Evolutionary conservation across 2,329 filamentous ascomycete species (phyloP).

Genomic region (Xylaria sp.): DNA sequence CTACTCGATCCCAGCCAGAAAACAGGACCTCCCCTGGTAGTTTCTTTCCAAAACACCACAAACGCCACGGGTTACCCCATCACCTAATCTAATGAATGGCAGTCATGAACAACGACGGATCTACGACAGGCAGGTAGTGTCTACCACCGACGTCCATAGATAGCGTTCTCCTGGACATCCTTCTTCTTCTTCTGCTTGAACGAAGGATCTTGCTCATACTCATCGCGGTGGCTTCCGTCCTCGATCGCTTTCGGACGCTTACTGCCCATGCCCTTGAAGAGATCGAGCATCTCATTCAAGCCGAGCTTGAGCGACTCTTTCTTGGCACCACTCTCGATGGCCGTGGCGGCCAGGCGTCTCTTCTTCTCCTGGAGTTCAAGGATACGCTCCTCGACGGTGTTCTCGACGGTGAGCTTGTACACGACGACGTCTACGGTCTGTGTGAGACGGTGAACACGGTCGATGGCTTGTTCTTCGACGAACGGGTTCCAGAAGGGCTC

Average conservation of each 20-base stretch:
- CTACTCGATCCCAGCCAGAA: not conserved
- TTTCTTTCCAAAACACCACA: constrained; percentile 5
- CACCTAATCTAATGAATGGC: not conserved
- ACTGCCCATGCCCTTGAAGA: constrained; percentile 66
- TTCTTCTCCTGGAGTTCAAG: constrained; percentile 93
- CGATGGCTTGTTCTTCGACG: constrained; percentile 97
- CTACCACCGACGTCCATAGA: constrained; percentile 22
- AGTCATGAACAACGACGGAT: not conserved
- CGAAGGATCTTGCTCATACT: not conserved
- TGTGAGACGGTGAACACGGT: constrained; percentile 95
- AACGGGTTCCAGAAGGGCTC: constrained; percentile 99
- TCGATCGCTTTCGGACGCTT: constrained; percentile 20
- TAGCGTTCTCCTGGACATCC: constrained; percentile 10
- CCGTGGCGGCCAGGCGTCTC: constrained; percentile 80
- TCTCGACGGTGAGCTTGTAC: constrained; percentile 84
- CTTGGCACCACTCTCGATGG: constrained; percentile 75
- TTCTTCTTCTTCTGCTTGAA: constrained; percentile 9
- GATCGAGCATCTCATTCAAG: constrained; percentile 85
- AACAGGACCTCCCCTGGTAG: not conserved
- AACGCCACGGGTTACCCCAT: constrained; percentile 3
- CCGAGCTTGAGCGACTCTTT: constrained; percentile 75
- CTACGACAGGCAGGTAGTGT: not conserved
- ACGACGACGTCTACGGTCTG: constrained; percentile 93
- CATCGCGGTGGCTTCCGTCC: not conserved
- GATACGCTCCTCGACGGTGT: constrained; percentile 89